Conservation (phyloP, 805 yeast genomes). For the Brettanomyces bruxellensis region DNA sequence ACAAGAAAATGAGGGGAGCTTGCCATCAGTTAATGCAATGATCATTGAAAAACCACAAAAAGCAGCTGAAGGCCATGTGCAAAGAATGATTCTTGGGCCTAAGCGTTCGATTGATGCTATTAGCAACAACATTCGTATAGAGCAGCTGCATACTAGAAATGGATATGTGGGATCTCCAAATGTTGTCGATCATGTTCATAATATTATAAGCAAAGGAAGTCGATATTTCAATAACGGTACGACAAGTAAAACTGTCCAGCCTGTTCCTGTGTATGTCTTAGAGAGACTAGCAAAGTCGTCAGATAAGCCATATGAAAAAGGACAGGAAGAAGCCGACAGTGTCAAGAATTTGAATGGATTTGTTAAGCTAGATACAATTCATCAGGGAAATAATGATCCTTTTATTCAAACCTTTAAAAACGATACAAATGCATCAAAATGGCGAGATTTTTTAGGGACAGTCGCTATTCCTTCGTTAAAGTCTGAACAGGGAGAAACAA, state of each 20-base stretch:
- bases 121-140: no score
- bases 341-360: background rate
- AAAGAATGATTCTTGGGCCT: no score
- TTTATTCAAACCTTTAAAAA: conserved; percentile 12
- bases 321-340: background rate
- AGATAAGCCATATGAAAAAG: background rate
- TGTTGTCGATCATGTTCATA: background rate
- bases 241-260: conserved; percentile 1
- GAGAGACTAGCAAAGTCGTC: conserved; percentile 7
- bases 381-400: conserved; percentile 7
- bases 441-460: conserved; percentile 13
- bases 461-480: conserved; percentile 5
- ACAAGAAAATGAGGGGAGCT: no score
- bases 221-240: background rate
- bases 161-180: background rate
- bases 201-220: background rate
- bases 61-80: no score
- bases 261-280: conserved; percentile 13
- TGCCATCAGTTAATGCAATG: no score
- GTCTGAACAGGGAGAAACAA: conserved; percentile 11
- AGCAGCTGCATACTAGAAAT: no score
- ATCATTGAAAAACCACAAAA: no score
- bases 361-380: background rate
- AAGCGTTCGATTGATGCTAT: no score
- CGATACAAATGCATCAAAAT: conserved; percentile 5